phyloP scores from a whole-genome alignment of 2,329 filamentous ascomycete genomes.

The Tolypocladium inflatum region DNA sequence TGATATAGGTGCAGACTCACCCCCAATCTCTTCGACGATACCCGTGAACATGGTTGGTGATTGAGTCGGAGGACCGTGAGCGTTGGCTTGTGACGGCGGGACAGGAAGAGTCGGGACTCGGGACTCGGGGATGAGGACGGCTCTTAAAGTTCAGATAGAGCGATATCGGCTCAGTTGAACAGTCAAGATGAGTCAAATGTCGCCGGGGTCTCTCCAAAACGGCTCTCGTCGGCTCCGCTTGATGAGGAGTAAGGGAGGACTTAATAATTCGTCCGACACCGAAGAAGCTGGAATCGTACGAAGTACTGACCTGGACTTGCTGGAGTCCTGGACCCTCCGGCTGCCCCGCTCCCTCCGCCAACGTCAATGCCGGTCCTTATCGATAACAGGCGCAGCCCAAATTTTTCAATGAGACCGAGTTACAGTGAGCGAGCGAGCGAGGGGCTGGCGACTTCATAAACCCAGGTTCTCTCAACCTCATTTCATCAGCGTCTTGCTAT shows the following conservation, averaged over 20 bases:
- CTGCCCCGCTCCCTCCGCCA: not conserved
- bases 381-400: constrained; percentile 18
- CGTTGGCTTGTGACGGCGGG: not conserved
- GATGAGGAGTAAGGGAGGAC: no score
- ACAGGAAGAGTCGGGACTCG: not conserved
- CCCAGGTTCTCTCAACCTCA: not conserved
- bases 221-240: not conserved
- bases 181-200: not conserved
- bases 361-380: constrained; percentile 12
- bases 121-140: not conserved
- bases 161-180: not conserved
- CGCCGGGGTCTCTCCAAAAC: not conserved
- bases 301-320: no score
- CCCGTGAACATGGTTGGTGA: constrained; percentile 75
- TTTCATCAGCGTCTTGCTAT: not conserved
- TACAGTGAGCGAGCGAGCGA: not conserved
- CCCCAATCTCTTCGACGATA: constrained; percentile 85
- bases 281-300: not conserved
- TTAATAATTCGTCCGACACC: not conserved
- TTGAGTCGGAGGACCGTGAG: constrained; percentile 2
- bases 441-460: not conserved
- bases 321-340: no score
- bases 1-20: constrained; percentile 40
- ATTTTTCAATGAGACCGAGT: constrained; percentile 11
- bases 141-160: not conserved